Percentiles rank a stretch among this genome's conserved stretches.
Evolutionary conservation across 2,329 filamentous ascomycete genomes (phyloP).

Genomic region (Penicillium glabrum): DNA sequence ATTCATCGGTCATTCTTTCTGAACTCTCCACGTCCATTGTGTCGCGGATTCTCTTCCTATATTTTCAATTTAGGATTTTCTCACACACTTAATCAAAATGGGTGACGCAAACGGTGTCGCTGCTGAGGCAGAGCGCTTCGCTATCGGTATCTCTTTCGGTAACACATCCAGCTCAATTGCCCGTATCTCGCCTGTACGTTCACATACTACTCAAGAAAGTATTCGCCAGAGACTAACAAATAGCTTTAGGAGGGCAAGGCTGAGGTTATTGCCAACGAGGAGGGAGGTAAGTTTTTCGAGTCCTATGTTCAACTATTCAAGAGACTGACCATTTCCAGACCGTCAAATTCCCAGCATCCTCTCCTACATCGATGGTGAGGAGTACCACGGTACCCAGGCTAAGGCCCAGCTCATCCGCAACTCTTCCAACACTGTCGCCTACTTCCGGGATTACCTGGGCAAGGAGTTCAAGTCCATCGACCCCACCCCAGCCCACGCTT

Average conservation of each 20-base stretch:
- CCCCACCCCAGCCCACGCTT: constrained; percentile 89
- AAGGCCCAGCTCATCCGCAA: constrained; percentile 94
- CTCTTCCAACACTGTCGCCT: constrained; percentile 86
- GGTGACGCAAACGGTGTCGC: constrained; percentile 55
- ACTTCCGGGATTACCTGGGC: constrained; percentile 93
- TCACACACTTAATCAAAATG: constrained; percentile 34
- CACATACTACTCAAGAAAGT: background rate
- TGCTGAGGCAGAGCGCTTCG: constrained; percentile 56
- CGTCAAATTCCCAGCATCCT: constrained; percentile 94
- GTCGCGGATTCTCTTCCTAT: constrained; percentile 11
- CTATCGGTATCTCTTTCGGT: constrained; percentile 96
- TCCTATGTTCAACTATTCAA: background rate
- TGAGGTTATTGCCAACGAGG: constrained; percentile 98
- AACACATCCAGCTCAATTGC: constrained; percentile 99
- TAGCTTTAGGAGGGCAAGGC: constrained; percentile 75
- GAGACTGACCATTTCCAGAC: constrained; percentile 56
- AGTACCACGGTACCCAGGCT: constrained; percentile 94
- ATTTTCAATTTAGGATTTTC: constrained; percentile 11
- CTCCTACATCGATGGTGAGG: constrained; percentile 93
- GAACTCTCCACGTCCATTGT: constrained; percentile 16
- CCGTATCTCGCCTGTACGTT: constrained; percentile 66
- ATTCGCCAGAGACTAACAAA: constrained; percentile 5
- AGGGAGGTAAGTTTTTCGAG: constrained; percentile 68
- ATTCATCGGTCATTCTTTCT: constrained; percentile 16
- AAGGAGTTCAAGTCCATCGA: constrained; percentile 98